phyloP scores from a whole-genome alignment of 768 basidiomycete species.

The Panus rudis region DNA sequence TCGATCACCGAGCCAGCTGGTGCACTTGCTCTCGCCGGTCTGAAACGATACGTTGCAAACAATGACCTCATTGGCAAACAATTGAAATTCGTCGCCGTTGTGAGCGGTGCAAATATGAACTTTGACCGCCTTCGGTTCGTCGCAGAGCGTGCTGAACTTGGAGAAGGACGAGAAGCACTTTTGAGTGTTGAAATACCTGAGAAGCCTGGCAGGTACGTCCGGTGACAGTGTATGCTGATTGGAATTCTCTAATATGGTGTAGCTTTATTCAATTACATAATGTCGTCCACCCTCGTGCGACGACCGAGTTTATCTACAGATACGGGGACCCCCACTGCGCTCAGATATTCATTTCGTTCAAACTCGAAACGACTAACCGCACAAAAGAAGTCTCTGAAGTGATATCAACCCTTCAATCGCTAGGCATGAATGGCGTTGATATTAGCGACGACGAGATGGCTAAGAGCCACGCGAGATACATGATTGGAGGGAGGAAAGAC shows the following conservation, averaged over 20 bases:
- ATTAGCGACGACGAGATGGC: slow-evolving; percentile 94
- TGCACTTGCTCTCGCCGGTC: slow-evolving; percentile 83
- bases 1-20: slow-evolving; percentile 97
- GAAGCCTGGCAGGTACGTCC: slow-evolving; percentile 72
- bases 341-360: slow-evolving; percentile 88
- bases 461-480: slow-evolving; percentile 89
- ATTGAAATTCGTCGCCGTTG: slow-evolving; percentile 84
- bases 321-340: slow-evolving; percentile 70
- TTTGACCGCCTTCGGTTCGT: slow-evolving; percentile 95
- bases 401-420: slow-evolving; percentile 49
- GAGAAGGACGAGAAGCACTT: slow-evolving; percentile 90
- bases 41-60: slow-evolving; percentile 79
- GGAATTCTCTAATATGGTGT: neutral
- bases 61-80: slow-evolving; percentile 78
- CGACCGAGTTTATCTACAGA: slow-evolving; percentile 95
- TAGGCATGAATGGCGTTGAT: slow-evolving; percentile 80
- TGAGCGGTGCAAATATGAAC: slow-evolving; percentile 99
- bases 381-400: slow-evolving; percentile 58
- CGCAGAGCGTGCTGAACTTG: slow-evolving; percentile 96
- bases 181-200: slow-evolving; percentile 95
- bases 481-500: slow-evolving; percentile 79
- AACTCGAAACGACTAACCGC: slow-evolving; percentile 54
- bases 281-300: slow-evolving; percentile 81
- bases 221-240: too few species aligned
- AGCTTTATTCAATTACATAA: slow-evolving; percentile 88